Conservation (phyloP, 2,329 filamentous ascomycete species). For the Cercospora beticola region DNA sequence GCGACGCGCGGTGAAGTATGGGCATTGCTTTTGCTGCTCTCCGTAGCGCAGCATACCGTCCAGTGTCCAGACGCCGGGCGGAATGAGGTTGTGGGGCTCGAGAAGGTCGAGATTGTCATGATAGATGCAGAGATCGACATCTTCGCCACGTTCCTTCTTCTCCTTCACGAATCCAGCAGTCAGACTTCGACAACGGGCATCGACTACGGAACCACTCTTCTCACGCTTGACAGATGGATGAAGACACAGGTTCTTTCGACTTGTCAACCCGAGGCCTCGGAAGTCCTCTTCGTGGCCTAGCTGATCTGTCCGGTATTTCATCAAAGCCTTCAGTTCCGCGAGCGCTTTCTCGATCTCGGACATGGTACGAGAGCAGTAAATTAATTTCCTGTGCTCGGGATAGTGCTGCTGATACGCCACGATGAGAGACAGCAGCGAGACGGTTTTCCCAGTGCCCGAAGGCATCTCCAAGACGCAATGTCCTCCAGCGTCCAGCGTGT, state of each 20-base stretch:
- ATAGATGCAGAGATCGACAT: slow-evolving; percentile 91
- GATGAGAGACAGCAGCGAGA: slow-evolving; percentile 91
- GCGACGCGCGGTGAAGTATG: slow-evolving; percentile 90
- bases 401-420: slow-evolving; percentile 95
- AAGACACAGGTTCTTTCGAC: slow-evolving; percentile 93
- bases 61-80: slow-evolving; percentile 92
- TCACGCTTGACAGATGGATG: slow-evolving; percentile 95
- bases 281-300: slow-evolving; percentile 93
- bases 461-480: slow-evolving; percentile 99
- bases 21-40: slow-evolving; percentile 93
- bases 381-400: slow-evolving; percentile 89
- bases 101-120: slow-evolving; percentile 97
- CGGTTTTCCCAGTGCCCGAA: slow-evolving; percentile 95
- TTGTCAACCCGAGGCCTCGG: slow-evolving; percentile 84
- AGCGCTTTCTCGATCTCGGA: slow-evolving; percentile 98
- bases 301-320: slow-evolving; percentile 90
- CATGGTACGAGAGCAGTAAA: slow-evolving; percentile 99
- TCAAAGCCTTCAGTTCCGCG: slow-evolving; percentile 83
- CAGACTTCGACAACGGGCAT: slow-evolving; percentile 91
- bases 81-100: slow-evolving; percentile 91
- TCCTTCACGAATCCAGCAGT: slow-evolving; percentile 97
- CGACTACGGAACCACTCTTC: slow-evolving; percentile 90
- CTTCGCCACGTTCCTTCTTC: slow-evolving; percentile 92
- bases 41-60: slow-evolving; percentile 87
- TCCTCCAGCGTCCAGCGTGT: slow-evolving; percentile 87